phyloP scores from a whole-genome alignment of 2,329 filamentous ascomycete genomes.

The Penicillium verrucosum region DNA sequence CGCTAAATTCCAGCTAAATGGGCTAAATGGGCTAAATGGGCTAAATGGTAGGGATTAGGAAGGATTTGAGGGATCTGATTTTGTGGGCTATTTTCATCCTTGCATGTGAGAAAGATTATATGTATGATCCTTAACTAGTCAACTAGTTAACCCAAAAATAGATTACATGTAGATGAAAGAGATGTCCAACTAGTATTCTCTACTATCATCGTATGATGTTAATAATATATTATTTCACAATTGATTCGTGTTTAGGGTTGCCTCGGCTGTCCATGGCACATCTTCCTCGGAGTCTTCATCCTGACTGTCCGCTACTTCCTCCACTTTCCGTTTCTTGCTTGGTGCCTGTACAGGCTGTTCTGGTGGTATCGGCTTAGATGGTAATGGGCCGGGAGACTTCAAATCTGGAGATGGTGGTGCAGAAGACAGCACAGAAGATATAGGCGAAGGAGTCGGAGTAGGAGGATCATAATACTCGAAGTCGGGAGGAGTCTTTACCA shows the following conservation, averaged over 20 bases:
- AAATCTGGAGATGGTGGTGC: background rate
- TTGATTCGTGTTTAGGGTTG: background rate
- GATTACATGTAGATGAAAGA: background rate
- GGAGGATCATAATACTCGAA: constrained; percentile 9
- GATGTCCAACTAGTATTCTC: background rate
- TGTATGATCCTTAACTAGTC: background rate
- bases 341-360: constrained; percentile 9
- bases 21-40: too few relatives aligned
- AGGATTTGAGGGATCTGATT: background rate
- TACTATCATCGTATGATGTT: background rate
- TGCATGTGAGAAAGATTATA: background rate
- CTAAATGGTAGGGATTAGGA: background rate
- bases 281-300: constrained; percentile 40
- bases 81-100: background rate
- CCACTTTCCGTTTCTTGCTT: constrained; percentile 42
- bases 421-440: constrained; percentile 6
- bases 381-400: background rate
- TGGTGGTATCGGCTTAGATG: background rate
- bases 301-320: constrained; percentile 46
- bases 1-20: too few relatives aligned
- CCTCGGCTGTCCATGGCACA: constrained; percentile 26
- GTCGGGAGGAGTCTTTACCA: background rate
- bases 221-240: background rate
- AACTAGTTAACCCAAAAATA: background rate
- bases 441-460: constrained; percentile 5